Evolutionary conservation across 441 rosid species (phyloP).

Genomic region (Aquilaria agallochum): DNA sequence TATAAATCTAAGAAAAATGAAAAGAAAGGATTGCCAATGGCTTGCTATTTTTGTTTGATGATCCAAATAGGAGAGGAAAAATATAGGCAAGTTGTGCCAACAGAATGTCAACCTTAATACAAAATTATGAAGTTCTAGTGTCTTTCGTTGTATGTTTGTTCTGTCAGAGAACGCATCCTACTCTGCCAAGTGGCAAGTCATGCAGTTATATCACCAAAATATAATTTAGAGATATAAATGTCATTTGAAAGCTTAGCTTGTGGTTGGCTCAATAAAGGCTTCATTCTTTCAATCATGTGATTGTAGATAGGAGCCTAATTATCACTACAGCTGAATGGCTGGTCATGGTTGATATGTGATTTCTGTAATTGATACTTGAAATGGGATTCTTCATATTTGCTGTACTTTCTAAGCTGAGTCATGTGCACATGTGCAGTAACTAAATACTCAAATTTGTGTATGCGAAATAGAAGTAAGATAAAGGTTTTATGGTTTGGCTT

Average conservation of each 20-base stretch:
- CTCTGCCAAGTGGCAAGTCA: too few species aligned
- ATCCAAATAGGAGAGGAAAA: neutral
- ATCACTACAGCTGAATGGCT: too few species aligned
- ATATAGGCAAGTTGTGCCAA: neutral
- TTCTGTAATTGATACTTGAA: too few species aligned
- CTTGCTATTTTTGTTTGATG: neutral
- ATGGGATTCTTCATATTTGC: neutral
- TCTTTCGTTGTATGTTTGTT: neutral
- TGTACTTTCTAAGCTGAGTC: too few species aligned
- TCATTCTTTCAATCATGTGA: too few species aligned
- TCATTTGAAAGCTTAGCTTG: neutral
- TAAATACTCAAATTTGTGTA: too few species aligned
- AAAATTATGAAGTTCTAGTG: neutral
- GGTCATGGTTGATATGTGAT: too few species aligned
- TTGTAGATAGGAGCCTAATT: too few species aligned
- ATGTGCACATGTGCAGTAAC: too few species aligned
- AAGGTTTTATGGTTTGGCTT: slow-evolving; percentile 8
- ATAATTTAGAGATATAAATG: neutral
- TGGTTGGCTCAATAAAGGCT: too few species aligned
- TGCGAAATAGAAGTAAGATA: neutral
- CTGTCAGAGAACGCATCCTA: neutral
- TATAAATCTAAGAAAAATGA: neutral
- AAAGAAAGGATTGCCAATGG: neutral
- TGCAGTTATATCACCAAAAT: too few species aligned
- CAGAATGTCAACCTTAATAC: too few species aligned